Base-by-base conservation (phyloP, 164 flowering plant species). In the Stephania cephalantha region DNA sequence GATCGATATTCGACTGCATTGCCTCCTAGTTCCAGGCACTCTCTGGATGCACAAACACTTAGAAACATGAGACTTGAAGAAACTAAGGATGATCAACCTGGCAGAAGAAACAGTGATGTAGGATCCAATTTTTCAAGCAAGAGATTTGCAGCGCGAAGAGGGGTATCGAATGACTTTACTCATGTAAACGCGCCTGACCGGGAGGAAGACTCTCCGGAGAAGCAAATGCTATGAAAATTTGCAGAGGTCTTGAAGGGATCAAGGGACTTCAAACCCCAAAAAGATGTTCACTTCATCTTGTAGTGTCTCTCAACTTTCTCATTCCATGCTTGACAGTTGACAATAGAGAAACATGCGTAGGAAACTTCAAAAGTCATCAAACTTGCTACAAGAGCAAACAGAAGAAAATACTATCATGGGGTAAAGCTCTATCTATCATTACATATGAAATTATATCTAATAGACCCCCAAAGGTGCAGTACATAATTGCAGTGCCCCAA, bases 211-310 rank as follows among this genome's bases (percentile, higher is more conserved):
- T 44, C 76, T 15, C 30, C 8, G 12, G 81, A 82, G 65, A 89
- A 85, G 82, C 71, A 81, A 7, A 89, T 89, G 45, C 65, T 94
- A 84, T 78, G 77, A 69, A 91, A 91, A 80, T 90, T 85, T 77
- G 97, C 98, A 2, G 86, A 84, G 71, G 94, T 77, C 68, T 82
- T 94, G 72, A 86, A 79, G 73, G 79, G 71, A 88, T 35, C 80
- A 73, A 5, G 74, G 78, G 48, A 68, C 58, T 17, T 72, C n/a
- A 9, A 83, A 44, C 68, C 6, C 13, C 17, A 85, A 74, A 31
- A 79, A 52, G 75, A 87, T 80, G 79, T 68, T 84, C 46, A 76
- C 80, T 70, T 83, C 89, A 53, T 70, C 78, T 70, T 77, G 29
- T 58, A 63, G 74, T 66, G 74, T 63, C 69, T 67, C 35, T 67